These are phyloP conservation scores for Pseudopyrenochaeta lycopersici DNA, from an alignment of 2,329 filamentous ascomycete genomes.

Conservation along the genomic window DNA sequence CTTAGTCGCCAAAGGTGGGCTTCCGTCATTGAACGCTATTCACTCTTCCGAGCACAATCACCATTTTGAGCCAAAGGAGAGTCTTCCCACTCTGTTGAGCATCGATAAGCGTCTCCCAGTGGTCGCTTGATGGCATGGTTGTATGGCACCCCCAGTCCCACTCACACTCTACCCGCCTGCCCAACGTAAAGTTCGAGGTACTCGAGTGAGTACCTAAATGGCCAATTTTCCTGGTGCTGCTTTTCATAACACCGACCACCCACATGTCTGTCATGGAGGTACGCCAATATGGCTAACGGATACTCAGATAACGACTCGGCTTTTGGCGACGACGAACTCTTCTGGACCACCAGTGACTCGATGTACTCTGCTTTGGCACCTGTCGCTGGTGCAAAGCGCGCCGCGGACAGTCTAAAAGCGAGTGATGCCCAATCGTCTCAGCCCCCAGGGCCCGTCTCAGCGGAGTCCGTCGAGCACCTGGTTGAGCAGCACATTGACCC, in stretches of 20 bases:
- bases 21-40: slow-evolving; percentile 16
- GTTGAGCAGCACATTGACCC: slow-evolving; percentile 40
- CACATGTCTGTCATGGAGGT: slow-evolving; percentile 4
- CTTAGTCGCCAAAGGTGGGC: slow-evolving; percentile 12
- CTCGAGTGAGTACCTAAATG: too few relatives aligned
- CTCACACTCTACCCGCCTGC: too few relatives aligned
- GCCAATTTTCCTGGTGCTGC: too few relatives aligned
- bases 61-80: neutral
- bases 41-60: slow-evolving; percentile 20
- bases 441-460: too few relatives aligned
- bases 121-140: neutral
- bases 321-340: slow-evolving; percentile 42
- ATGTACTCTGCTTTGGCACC: slow-evolving; percentile 37
- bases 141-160: neutral
- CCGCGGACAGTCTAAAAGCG: slow-evolving; percentile 31
- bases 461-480: slow-evolving; percentile 30
- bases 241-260: neutral
- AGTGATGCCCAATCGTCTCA: slow-evolving; percentile 20
- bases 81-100: neutral
- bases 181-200: too few relatives aligned
- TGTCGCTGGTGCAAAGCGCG: slow-evolving; percentile 46
- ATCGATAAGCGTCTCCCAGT: neutral
- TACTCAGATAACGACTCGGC: slow-evolving; percentile 40
- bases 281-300: slow-evolving; percentile 40
- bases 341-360: slow-evolving; percentile 26